Evolutionary conservation across 1,284 basidiomycete genomes (phyloP).

Genomic region (Malassezia sympodialis): DNA sequence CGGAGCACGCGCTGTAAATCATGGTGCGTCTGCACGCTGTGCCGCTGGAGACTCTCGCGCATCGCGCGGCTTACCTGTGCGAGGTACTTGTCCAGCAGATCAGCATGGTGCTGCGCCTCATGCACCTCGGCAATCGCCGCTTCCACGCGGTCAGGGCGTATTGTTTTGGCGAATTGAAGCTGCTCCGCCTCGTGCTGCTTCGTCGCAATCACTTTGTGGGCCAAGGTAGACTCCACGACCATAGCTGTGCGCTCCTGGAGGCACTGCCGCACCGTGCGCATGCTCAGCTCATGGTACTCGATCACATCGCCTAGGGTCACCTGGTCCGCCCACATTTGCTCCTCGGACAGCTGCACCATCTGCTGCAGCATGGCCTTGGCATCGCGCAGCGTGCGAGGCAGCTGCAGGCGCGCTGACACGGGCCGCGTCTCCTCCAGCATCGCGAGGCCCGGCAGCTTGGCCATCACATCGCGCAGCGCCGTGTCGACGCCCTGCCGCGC

Average conservation of each 20-base stretch:
- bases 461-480: conserved; percentile 13
- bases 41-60: conserved; percentile 28
- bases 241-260: conserved; percentile 38
- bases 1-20: conserved; percentile 31
- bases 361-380: conserved; percentile 1
- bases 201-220: conserved; percentile 25
- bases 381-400: conserved; percentile 9
- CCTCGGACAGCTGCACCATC: neutral
- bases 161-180: conserved; percentile 23
- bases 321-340: conserved; percentile 5
- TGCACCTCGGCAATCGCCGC: conserved; percentile 31
- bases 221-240: conserved; percentile 37
- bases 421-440: conserved; percentile 11
- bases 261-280: conserved; percentile 33
- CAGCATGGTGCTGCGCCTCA: conserved; percentile 32
- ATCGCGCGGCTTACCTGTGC: conserved; percentile 24
- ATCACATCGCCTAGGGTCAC: conserved; percentile 30
- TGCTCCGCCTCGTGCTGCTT: conserved; percentile 34
- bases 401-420: neutral
- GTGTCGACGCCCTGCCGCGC: conserved; percentile 4
- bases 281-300: conserved; percentile 37
- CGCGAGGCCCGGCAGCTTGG: conserved; percentile 11
- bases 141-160: conserved; percentile 30
- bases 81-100: conserved; percentile 25
- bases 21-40: conserved; percentile 33